Base-by-base conservation (phyloP, 139 green algal genomes). In the Chlamydomonas sp. region DNA sequence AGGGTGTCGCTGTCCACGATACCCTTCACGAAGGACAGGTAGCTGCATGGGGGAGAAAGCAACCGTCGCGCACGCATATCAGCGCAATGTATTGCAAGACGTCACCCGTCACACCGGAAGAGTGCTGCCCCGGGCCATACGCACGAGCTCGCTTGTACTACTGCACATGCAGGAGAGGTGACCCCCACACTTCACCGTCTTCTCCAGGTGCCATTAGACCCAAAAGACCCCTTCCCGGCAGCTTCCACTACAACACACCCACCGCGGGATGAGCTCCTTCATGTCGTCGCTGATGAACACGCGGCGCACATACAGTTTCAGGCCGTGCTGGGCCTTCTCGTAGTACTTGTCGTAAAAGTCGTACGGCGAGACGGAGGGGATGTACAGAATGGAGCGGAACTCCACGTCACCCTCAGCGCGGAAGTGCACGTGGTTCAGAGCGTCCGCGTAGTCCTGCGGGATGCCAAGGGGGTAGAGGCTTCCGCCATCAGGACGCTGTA, bases 331-430 rank as follows among this genome's bases (percentile, higher is more conserved):
- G 1, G 81, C 90, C 75, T 94, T 95, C 85, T 92, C 92, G 87
- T 99, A 98, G 94, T 99, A 99, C 91, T 99, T 98, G 90, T 99
- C 96, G 67, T 96, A 96, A 85, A 98, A 95, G 88, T 97, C 94
- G 16, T 79, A 83, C 0, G 96, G 95, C 4, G 96, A 89, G 68
- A 71, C 89, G 62, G 89, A 85, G 12, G 98, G 98, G 49, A 99
- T 93, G 90, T 96, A 99, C 69, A 99, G 91, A 8, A 99, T 90
- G 0, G 97, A 89, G 69, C 96, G 96, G 96, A 99, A 99, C 94
- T 99, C 98, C 49, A 99, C 96, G 77, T 99, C 98, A 9, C 98
- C 98, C 94, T 99, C 98, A 0, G 97, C 98, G 73, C 95, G 96
- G 96, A 99, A 99, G 93, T 99, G 98, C 62, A 95, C 89, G 90